phyloP scores from a whole-genome alignment of 2,329 filamentous ascomycete species.

The Fusarium pseudoanthophilum region DNA sequence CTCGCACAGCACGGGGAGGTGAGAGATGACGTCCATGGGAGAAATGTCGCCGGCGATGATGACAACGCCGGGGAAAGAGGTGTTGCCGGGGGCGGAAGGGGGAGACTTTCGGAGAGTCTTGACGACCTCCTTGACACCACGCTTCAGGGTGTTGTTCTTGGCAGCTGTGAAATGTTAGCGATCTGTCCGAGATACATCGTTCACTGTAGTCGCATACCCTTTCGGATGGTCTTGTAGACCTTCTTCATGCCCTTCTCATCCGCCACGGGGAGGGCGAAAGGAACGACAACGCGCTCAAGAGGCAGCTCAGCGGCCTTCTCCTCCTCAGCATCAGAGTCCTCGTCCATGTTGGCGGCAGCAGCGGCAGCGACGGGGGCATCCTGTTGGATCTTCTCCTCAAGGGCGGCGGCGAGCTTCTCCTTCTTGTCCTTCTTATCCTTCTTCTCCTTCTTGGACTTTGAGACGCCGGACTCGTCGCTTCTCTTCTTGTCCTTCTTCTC shows the following conservation, averaged over 20 bases:
- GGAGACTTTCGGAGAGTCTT: slow-evolving; percentile 96
- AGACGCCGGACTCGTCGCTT: slow-evolving; percentile 64
- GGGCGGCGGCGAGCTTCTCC: slow-evolving; percentile 73
- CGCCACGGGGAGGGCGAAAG: slow-evolving; percentile 84
- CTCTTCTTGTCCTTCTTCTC: slow-evolving; percentile 71
- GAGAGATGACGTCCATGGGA: slow-evolving; percentile 97
- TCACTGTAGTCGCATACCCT: slow-evolving; percentile 56
- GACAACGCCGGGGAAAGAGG: slow-evolving; percentile 77
- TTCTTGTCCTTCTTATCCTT: slow-evolving; percentile 78
- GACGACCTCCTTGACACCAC: slow-evolving; percentile 98
- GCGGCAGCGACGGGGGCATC: slow-evolving; percentile 59
- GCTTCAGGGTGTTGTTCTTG: slow-evolving; percentile 94
- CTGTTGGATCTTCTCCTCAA: slow-evolving; percentile 73
- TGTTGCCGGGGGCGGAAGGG: slow-evolving; percentile 71
- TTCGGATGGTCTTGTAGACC: slow-evolving; percentile 66
- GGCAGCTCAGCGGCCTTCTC: slow-evolving; percentile 56
- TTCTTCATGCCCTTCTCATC: slow-evolving; percentile 80
- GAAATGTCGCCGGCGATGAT: slow-evolving; percentile 97
- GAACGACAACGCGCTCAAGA: slow-evolving; percentile 73
- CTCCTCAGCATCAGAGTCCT: slow-evolving; percentile 60
- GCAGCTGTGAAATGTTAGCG: slow-evolving; percentile 70
- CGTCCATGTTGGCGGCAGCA: slow-evolving; percentile 56
- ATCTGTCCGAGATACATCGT: not conserved
- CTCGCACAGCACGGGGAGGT: slow-evolving; percentile 97
- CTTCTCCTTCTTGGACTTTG: slow-evolving; percentile 68